These are phyloP conservation scores for Eutrema salsugineum DNA, from an alignment of 441 rosid species.

Conservation along the genomic window DNA sequence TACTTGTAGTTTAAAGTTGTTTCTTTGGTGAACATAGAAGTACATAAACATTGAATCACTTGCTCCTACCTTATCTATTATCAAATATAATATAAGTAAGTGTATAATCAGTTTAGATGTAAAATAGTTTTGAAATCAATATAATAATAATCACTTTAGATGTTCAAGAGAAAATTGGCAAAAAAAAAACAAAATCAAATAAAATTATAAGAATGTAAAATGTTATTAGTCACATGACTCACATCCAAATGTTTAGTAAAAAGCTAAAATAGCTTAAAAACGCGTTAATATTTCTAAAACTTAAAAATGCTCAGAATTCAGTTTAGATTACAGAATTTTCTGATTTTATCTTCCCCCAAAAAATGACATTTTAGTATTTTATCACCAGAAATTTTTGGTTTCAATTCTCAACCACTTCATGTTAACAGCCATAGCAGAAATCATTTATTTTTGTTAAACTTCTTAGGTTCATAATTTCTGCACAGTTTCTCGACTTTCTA, in stretches of 20 bases:
- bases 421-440: conserved; percentile 22
- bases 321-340: conserved; percentile 2
- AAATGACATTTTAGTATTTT: not conserved
- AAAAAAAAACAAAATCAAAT: too few species aligned
- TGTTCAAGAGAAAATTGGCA: too few species aligned
- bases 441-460: conserved; percentile 10
- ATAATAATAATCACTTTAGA: too few species aligned
- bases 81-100: too few species aligned
- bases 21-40: not conserved
- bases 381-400: not conserved
- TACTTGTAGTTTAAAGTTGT: not conserved
- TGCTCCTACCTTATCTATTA: too few species aligned
- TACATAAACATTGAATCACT: too few species aligned
- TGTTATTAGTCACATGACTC: not conserved
- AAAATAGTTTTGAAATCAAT: too few species aligned
- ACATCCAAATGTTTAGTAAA: not conserved
- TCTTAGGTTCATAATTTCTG: not conserved
- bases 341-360: not conserved
- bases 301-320: not conserved
- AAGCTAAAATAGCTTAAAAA: conserved; percentile 1
- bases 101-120: too few species aligned
- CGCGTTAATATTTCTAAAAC: not conserved
- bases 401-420: conserved; percentile 24
- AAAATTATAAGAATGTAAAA: too few species aligned
- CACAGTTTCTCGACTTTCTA: not conserved